Evolutionary conservation across 495 filamentous ascomycete genomes (phyloP).

Genomic region (Geoglossum glabrum): DNA sequence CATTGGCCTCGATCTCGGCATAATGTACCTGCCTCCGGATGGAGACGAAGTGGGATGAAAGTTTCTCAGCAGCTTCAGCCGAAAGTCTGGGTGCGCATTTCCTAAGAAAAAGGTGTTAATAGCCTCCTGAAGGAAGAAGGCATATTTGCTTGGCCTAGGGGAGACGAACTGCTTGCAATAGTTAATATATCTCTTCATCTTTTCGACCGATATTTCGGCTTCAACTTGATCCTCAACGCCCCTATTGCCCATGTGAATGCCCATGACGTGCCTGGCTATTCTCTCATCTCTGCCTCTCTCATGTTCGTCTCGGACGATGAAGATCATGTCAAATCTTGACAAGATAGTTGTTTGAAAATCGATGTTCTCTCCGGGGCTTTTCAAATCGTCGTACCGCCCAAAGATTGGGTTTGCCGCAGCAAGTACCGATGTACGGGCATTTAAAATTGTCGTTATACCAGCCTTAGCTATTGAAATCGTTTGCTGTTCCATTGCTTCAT

Average conservation of each 20-base stretch:
- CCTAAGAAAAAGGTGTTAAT: conserved; percentile 32
- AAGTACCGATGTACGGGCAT: conserved; percentile 84
- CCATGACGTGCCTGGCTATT: conserved; percentile 94
- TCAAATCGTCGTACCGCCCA: conserved; percentile 93
- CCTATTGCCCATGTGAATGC: conserved; percentile 83
- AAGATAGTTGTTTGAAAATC: conserved; percentile 99
- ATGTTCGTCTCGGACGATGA: conserved; percentile 94
- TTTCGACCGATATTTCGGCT: conserved; percentile 77
- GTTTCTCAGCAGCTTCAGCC: conserved; percentile 83
- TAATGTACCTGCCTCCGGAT: conserved; percentile 90
- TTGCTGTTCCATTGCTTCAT: conserved; percentile 99
- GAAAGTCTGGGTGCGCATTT: conserved; percentile 86
- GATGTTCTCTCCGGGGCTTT: conserved; percentile 95
- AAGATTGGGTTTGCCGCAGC: conserved; percentile 97
- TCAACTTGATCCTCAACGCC: conserved; percentile 66
- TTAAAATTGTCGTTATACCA: conserved; percentile 95
- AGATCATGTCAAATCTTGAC: conserved; percentile 99
- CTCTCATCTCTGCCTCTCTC: conserved; percentile 74
- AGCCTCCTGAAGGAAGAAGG: not conserved
- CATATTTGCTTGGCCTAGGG: not conserved
- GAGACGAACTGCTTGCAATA: conserved; percentile 78
- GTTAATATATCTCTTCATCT: conserved; percentile 95
- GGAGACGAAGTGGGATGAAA: conserved; percentile 91
- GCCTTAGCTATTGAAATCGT: conserved; percentile 99
- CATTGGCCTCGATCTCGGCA: conserved; percentile 66